These are phyloP conservation scores for Brettanomyces bruxellensis DNA, from an alignment of 805 yeast genomes.

Conservation along the genomic window DNA sequence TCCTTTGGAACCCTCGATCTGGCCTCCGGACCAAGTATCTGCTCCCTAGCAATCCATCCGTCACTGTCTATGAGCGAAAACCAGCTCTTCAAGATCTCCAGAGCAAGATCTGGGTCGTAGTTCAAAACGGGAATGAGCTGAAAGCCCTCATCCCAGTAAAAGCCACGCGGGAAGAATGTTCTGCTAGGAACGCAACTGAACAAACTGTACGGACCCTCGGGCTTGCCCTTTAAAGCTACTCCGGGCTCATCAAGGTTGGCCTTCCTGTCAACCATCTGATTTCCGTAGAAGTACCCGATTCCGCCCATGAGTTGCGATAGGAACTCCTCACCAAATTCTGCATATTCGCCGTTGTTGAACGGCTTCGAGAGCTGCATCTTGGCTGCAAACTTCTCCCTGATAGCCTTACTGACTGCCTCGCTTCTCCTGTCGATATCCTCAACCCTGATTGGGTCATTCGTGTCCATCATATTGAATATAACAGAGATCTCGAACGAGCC, in stretches of 20 bases:
- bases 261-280: conserved; percentile 67
- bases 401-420: conserved; percentile 22
- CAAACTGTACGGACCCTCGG: conserved; percentile 70
- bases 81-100: conserved; percentile 84
- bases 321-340: conserved; percentile 63
- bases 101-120: conserved; percentile 73
- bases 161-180: conserved; percentile 92
- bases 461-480: conserved; percentile 39
- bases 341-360: conserved; percentile 34
- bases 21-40: conserved; percentile 85
- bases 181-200: conserved; percentile 87
- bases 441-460: conserved; percentile 30
- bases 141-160: conserved; percentile 98
- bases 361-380: conserved; percentile 48
- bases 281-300: conserved; percentile 80
- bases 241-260: conserved; percentile 57
- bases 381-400: conserved; percentile 44
- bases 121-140: conserved; percentile 75
- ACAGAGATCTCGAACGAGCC: conserved; percentile 74
- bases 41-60: conserved; percentile 97
- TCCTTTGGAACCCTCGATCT: conserved; percentile 79
- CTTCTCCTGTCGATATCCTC: conserved; percentile 30
- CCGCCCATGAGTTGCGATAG: conserved; percentile 86
- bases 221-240: conserved; percentile 36
- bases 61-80: conserved; percentile 73